phyloP scores from a whole-genome alignment of 2,329 filamentous ascomycete genomes.

The Fonsecaea nubica region DNA sequence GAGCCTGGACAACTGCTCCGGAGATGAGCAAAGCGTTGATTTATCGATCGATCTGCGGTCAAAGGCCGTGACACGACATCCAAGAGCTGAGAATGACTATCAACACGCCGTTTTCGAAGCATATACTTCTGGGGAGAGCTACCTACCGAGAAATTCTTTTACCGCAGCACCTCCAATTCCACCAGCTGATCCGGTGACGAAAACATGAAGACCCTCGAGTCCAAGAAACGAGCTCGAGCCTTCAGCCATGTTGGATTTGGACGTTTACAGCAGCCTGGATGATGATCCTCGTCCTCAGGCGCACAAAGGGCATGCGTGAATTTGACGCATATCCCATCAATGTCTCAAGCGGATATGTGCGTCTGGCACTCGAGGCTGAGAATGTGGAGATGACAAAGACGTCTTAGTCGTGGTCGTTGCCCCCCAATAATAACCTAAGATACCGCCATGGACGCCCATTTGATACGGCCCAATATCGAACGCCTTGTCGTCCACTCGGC shows the following conservation, averaged over 20 bases:
- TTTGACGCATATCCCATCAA: not conserved
- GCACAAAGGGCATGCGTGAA: not conserved
- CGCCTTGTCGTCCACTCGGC: not conserved
- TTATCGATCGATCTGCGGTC: constrained; percentile 51
- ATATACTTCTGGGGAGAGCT: not conserved
- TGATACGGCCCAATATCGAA: not conserved
- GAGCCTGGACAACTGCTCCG: constrained; percentile 46
- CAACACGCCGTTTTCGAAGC: not conserved
- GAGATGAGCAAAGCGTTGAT: constrained; percentile 40
- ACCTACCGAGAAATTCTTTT: constrained; percentile 59
- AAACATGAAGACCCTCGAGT: constrained; percentile 59
- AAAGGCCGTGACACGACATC: constrained; percentile 62
- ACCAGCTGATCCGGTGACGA: constrained; percentile 61
- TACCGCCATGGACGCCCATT: not conserved
- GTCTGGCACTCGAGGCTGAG: not conserved
- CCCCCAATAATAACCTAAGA: constrained; percentile 1
- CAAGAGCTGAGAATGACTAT: constrained; percentile 51
- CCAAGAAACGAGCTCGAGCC: constrained; percentile 54
- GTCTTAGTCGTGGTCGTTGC: not conserved
- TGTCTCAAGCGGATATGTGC: not conserved
- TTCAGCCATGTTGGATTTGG: not conserved
- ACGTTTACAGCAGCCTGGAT: not conserved
- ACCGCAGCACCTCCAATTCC: constrained; percentile 60
- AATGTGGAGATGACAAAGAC: not conserved
- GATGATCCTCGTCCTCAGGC: not conserved